Evolutionary conservation across 2,329 filamentous ascomycete genomes (phyloP), one percentile per base, ranked within the genome.

Genomic region (Juglanconis juglandina): DNA sequence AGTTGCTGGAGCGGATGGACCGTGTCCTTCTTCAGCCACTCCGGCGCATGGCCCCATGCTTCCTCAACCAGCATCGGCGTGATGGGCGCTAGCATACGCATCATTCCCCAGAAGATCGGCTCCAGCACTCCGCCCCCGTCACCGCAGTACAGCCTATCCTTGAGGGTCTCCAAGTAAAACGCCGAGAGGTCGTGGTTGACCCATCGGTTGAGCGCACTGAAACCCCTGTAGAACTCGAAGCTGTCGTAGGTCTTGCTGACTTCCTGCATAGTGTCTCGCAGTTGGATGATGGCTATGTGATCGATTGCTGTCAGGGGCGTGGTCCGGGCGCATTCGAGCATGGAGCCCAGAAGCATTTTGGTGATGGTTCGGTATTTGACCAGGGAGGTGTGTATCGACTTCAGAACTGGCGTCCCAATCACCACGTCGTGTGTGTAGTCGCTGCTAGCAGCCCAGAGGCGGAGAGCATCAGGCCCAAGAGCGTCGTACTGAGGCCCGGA

Each of bases 161-260:
- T 99, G 68, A 93, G 81, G 0, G 90, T 87, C 74, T 99, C 95
- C 60, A 99, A 86, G 73, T 98, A 99, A 73, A 97, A 96, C 0
- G 94, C 89, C 0, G 92, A 97, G 32, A 99, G 81, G 66, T 97
- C 91, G 32, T 82, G 86, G 58, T 87, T 86, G 61, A 96, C 82
- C 87, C 93, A 97, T 64, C 85, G 84, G 73, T 93, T 96, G 65
- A 98, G 81, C 4, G 82, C 76, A 61, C 81, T 85, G 5, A 92
- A 79, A 11, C 84, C 93, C 73, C 87, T 90, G 81, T 92, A 88
- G 73, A 96, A 97, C 69, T 96, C 91, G 70, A 91, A 89, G 33
- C 84, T 84, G 41, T 82, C 75, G 69, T 88, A 92, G 30, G 88
- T 82, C 14, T 79, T 76, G 64, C 84, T 82, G 0, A 94, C 90